Conservation (phyloP, 805 yeast species). For the Pichia paraexigua region DNA sequence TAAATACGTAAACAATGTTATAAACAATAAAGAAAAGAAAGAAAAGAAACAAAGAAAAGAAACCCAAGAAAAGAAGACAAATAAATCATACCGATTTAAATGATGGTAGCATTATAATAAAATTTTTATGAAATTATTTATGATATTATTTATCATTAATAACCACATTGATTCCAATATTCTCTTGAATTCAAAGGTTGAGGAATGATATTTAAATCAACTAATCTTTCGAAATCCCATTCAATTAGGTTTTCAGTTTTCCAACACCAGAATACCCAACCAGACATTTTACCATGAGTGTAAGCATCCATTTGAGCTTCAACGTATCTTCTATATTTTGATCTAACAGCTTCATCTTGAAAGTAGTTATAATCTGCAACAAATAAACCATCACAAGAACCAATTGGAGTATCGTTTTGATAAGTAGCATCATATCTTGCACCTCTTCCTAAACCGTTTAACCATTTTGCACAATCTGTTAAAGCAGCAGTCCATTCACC, state of each 20-base stretch:
- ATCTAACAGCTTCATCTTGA: conserved; percentile 45
- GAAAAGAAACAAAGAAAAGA: not conserved
- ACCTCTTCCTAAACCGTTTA: conserved; percentile 80
- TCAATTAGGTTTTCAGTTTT: conserved; percentile 78
- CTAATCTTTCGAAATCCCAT: conserved; percentile 72
- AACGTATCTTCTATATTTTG: conserved; percentile 56
- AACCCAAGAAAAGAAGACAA: not conserved
- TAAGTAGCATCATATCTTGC: conserved; percentile 70
- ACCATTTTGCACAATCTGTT: conserved; percentile 84
- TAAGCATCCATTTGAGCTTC: conserved; percentile 91
- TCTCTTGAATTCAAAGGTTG: conserved; percentile 48
- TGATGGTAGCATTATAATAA: no score
- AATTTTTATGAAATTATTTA: no score
- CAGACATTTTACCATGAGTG: conserved; percentile 42
- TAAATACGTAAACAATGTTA: not conserved
- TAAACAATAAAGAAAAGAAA: no score
- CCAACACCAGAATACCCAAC: conserved; percentile 95
- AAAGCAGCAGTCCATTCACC: conserved; percentile 94
- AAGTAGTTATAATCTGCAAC: conserved; percentile 37
- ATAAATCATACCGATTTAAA: no score
- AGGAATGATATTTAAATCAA: conserved; percentile 61
- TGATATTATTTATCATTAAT: not conserved
- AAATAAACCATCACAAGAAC: conserved; percentile 54
- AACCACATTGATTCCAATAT: conserved; percentile 28
- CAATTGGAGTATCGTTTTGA: conserved; percentile 35